Conservation (phyloP, 768 basidiomycete genomes). For the Trametes cubensis region DNA sequence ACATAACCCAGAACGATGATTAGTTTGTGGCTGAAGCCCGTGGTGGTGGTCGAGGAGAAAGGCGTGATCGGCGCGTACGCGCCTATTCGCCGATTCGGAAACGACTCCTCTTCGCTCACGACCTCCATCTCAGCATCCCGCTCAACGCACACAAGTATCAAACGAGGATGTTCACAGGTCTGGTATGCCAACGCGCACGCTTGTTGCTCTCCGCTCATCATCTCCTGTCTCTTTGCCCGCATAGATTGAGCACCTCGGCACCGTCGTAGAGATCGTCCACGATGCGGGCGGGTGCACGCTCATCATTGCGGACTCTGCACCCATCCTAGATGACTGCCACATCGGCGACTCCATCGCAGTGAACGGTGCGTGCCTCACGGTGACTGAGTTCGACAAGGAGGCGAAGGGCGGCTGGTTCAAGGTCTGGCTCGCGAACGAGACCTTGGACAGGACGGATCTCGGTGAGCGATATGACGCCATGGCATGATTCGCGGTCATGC, state of each 20-base stretch:
- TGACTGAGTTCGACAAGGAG: constrained; percentile 74
- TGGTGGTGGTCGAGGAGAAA: constrained; percentile 10
- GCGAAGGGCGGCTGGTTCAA: constrained; percentile 80
- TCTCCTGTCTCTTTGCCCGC: background rate
- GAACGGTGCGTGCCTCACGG: constrained; percentile 82
- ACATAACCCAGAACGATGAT: background rate
- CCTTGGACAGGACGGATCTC: constrained; percentile 85
- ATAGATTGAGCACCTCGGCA: constrained; percentile 90
- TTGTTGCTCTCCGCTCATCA: constrained; percentile 19
- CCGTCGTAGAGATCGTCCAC: constrained; percentile 61
- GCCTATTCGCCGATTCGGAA: background rate
- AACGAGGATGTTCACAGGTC: constrained; percentile 71
- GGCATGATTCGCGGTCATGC: background rate
- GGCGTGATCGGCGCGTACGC: background rate
- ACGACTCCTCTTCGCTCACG: background rate
- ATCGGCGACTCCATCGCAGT: constrained; percentile 95
- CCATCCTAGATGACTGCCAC: constrained; percentile 85
- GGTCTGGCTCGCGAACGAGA: constrained; percentile 96
- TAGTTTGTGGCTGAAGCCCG: background rate
- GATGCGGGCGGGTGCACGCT: constrained; percentile 82
- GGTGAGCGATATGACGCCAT: constrained; percentile 49
- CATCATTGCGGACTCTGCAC: constrained; percentile 67
- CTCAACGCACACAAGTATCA: background rate
- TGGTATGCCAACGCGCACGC: constrained; percentile 49
- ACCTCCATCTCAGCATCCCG: background rate